A percentile compares a stretch with the other conserved stretches of the same genome.
These are phyloP conservation scores for Hypoxylon sp. DNA, from an alignment of 2,329 filamentous ascomycete species.

Conservation along the genomic window DNA sequence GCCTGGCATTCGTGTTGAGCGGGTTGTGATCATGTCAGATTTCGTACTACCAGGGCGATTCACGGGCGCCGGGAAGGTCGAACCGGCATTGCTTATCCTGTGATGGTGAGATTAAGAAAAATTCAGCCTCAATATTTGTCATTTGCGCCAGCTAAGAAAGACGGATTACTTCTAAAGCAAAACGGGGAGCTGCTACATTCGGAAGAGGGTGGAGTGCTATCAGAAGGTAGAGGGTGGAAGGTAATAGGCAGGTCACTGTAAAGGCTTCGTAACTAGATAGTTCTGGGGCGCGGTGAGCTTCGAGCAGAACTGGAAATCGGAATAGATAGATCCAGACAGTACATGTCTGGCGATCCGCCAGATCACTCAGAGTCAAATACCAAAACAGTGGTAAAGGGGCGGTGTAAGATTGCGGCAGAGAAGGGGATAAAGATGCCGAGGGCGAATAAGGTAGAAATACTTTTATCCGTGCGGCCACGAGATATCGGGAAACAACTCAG, in stretches of 20 bases:
- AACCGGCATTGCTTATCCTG: neutral
- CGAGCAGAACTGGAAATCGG: neutral
- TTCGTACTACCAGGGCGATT: neutral
- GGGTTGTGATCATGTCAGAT: neutral
- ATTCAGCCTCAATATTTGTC: conserved; percentile 10
- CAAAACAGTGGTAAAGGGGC: conserved; percentile 3
- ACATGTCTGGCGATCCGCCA: conserved; percentile 1
- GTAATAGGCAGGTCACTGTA: neutral
- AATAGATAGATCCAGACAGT: neutral
- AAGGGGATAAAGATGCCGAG: neutral
- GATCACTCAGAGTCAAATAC: neutral
- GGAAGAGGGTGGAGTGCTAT: neutral
- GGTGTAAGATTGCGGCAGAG: conserved; percentile 2
- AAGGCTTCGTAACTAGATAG: neutral
- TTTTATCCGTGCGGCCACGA: conserved; percentile 3
- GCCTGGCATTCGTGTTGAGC: neutral
- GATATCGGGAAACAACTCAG: neutral
- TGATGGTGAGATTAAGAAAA: neutral
- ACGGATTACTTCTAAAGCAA: neutral
- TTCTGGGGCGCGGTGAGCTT: neutral
- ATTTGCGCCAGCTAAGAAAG: neutral
- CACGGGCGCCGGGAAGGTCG: neutral
- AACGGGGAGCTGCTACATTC: neutral
- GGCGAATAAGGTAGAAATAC: conserved; percentile 2
- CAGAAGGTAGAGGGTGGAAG: neutral